phyloP scores from a whole-genome alignment of 306 rosid species.

The Cicer bijugum region DNA sequence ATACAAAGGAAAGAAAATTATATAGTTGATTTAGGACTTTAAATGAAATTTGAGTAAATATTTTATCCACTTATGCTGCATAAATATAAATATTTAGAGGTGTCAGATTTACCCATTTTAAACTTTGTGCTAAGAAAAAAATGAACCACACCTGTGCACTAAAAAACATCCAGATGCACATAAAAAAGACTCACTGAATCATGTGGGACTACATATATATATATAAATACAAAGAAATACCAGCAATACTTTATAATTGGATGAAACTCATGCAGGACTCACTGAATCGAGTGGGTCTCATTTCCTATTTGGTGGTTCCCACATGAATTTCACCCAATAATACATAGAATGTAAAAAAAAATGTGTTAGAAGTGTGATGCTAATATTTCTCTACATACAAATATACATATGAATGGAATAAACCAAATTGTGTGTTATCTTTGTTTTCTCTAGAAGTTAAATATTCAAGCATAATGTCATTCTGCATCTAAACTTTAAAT shows the following conservation, averaged over 20 bases:
- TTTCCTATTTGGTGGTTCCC: constrained; percentile 5
- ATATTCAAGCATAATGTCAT: constrained; percentile 24
- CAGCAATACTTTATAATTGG: background rate
- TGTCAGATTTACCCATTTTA: constrained; percentile 14
- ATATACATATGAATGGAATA: constrained; percentile 22
- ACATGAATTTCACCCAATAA: background rate
- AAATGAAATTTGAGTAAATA: constrained; percentile 26
- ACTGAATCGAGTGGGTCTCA: background rate
- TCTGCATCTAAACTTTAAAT: constrained; percentile 20
- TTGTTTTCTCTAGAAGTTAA: constrained; percentile 28
- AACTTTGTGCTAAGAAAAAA: constrained; percentile 24
- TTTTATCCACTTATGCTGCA: constrained; percentile 19
- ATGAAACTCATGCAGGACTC: background rate
- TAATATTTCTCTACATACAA: background rate
- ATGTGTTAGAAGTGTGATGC: background rate
- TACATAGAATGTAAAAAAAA: background rate
- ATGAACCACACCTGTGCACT: constrained; percentile 3
- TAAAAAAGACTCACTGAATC: background rate
- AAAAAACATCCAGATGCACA: constrained; percentile 19
- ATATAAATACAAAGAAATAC: background rate
- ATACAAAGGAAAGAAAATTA: constrained; percentile 29
- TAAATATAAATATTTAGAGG: constrained; percentile 10
- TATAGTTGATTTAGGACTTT: constrained; percentile 15
- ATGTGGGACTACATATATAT: background rate
- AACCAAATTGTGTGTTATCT: constrained; percentile 26